phyloP scores from a whole-genome alignment of 2,329 filamentous ascomycete species.

The Lojkania enalia region DNA sequence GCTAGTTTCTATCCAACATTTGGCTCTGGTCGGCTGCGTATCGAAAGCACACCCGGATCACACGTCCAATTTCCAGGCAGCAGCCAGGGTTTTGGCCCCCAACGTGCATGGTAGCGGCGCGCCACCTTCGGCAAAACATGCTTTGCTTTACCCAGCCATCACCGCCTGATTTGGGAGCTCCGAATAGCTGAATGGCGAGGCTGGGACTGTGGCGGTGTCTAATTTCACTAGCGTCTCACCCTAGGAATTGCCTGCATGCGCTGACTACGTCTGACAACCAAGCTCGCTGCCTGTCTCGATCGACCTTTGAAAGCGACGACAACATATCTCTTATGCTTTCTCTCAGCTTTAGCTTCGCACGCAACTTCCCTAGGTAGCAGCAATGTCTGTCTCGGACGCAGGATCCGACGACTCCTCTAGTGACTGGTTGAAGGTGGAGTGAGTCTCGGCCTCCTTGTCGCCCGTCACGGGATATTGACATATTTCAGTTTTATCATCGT shows the following conservation, averaged over 20 bases:
- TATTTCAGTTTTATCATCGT: conserved; percentile 3
- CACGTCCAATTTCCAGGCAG: no score
- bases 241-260: neutral
- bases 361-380: neutral
- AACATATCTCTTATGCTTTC: neutral
- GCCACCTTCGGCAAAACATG: neutral
- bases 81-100: neutral
- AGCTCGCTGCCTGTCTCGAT: neutral
- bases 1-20: no score
- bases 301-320: neutral
- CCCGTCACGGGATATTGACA: conserved; percentile 1
- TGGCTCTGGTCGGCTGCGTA: no score
- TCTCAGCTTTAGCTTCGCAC: neutral
- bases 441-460: neutral
- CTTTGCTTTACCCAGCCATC: neutral
- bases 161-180: conserved; percentile 1
- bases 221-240: neutral
- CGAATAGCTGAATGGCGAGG: neutral
- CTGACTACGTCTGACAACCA: conserved; percentile 1
- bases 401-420: neutral
- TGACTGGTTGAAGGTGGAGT: neutral
- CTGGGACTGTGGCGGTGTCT: neutral
- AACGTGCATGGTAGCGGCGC: neutral
- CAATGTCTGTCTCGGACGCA: neutral
- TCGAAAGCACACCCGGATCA: no score